Percentiles rank a stretch among this genome's conserved stretches.
These are phyloP conservation scores for Cetradonia linearis DNA, from an alignment of 495 filamentous ascomycete genomes.

Conservation along the genomic window DNA sequence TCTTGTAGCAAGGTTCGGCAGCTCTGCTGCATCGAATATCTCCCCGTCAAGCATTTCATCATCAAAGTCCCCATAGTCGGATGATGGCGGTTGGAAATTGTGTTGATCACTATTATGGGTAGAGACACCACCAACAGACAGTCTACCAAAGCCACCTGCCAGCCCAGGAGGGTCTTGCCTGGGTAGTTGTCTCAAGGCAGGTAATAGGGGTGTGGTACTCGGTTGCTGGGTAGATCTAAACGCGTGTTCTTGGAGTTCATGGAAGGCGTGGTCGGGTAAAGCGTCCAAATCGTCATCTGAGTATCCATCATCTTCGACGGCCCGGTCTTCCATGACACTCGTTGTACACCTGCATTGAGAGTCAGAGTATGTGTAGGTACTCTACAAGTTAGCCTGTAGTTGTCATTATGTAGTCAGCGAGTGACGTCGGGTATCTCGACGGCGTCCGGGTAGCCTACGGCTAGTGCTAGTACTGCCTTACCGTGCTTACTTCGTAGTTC, in stretches of 20 bases:
- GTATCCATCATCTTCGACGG: slow-evolving; percentile 53
- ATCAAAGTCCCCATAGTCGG: slow-evolving; percentile 45
- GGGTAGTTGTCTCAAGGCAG: not conserved
- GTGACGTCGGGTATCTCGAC: not conserved
- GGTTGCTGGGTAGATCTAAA: slow-evolving; percentile 41
- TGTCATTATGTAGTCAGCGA: not conserved
- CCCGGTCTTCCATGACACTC: slow-evolving; percentile 44
- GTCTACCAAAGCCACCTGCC: slow-evolving; percentile 10
- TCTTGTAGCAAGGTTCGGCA: slow-evolving; percentile 26
- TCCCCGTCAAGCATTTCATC: slow-evolving; percentile 47
- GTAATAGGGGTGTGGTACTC: slow-evolving; percentile 2
- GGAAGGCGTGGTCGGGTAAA: slow-evolving; percentile 42
- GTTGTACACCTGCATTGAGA: slow-evolving; percentile 22
- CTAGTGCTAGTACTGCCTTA: not conserved
- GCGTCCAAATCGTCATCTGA: slow-evolving; percentile 54
- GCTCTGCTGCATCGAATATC: slow-evolving; percentile 37
- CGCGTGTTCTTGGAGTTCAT: slow-evolving; percentile 47
- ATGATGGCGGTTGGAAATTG: slow-evolving; percentile 18
- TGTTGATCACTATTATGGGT: not conserved
- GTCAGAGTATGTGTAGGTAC: not conserved
- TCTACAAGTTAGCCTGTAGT: not conserved
- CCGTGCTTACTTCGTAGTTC: too few species aligned
- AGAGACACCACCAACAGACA: slow-evolving; percentile 4
- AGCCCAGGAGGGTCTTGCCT: not conserved
- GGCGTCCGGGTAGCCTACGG: not conserved